Conservation (phyloP, 306 rosid species). For the Medicago lupulina region DNA sequence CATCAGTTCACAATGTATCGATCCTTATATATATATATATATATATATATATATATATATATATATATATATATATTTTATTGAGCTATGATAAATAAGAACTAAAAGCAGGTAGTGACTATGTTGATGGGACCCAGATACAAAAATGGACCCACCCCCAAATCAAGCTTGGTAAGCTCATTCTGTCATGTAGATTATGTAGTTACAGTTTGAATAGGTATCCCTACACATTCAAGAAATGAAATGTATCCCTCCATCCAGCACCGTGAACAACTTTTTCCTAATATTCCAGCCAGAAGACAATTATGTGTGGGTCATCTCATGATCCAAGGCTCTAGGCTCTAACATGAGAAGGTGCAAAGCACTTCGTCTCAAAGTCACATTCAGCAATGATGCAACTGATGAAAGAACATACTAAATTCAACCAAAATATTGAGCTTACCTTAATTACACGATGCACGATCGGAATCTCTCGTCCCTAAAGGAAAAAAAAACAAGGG, state of each 20-base stretch:
- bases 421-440: constrained; percentile 24
- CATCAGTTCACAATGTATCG: not conserved
- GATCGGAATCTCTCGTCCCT: constrained; percentile 98
- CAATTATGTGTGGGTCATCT: not conserved
- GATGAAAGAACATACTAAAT: constrained; percentile 14
- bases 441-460: constrained; percentile 97
- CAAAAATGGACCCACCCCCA: too few relatives aligned
- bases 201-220: constrained; percentile 2
- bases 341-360: not conserved
- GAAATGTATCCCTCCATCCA: not conserved
- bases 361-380: not conserved
- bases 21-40: not conserved
- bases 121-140: not conserved
- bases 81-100: not conserved
- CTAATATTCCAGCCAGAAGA: not conserved
- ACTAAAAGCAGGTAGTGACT: not conserved
- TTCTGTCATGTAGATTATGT: not conserved
- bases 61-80: too few relatives aligned
- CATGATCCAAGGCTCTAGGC: not conserved
- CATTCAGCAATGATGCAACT: constrained; percentile 3
- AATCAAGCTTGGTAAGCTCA: constrained; percentile 7
- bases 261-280: not conserved
- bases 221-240: not conserved
- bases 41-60: too few relatives aligned
- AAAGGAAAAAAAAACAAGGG: constrained; percentile 31